Base-by-base conservation (phyloP, 2,329 filamentous ascomycete genomes). In the Diaporthe citriasiana region DNA sequence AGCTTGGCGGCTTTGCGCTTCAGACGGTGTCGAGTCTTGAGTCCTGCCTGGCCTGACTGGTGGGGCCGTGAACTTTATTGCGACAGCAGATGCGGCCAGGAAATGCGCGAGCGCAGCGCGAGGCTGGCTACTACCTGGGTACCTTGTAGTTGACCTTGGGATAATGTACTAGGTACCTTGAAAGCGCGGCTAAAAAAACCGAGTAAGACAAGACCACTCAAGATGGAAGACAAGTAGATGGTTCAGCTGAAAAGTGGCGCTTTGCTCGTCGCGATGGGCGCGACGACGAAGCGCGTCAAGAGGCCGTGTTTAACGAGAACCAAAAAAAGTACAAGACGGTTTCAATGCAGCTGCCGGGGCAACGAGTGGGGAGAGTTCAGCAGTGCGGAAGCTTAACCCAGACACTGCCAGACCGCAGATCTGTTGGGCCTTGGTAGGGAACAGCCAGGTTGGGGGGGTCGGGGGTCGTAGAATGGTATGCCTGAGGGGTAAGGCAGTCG, bases 311-410 rank as follows among this genome's bases (percentile, higher is more conserved):
- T 72, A 35, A 60, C 53, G 50, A 47, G 30, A 38, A 25, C 27
- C 33, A 27, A 42, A 33, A 60, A 59, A 65, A 73, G 19, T n/a
- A n/a, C 42, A 35, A 10, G 51, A 25, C 47, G 40, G 40, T 13
- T 55, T 25, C 56, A 25, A 40, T 53, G 27, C 50, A 71, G 73
- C 70, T 73, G 56, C 73, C 51, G 50, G 40, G 69, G 69, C 73
- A 72, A 74, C 73, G 59, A 53, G 33, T 55, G 56, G 57, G 47
- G 22, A 25, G 12, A 27, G 17, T 45, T 33, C 35, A 13, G 53
- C 69, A 71, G 69, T 60, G 69, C 69, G 69, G 59, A 50, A 66
- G 60, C 60, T 66, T 65, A 22, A 27, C 33, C 27, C 27, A 50
- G n/a, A n/a, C n/a, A n/a, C n/a, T n/a, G n/a, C n/a, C n/a, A n/a